A percentile compares a stretch with the other conserved stretches of the same genome.
Conservation (phyloP, 202 grass and related monocot species). For the Dendrocalamus latiflorus region DNA sequence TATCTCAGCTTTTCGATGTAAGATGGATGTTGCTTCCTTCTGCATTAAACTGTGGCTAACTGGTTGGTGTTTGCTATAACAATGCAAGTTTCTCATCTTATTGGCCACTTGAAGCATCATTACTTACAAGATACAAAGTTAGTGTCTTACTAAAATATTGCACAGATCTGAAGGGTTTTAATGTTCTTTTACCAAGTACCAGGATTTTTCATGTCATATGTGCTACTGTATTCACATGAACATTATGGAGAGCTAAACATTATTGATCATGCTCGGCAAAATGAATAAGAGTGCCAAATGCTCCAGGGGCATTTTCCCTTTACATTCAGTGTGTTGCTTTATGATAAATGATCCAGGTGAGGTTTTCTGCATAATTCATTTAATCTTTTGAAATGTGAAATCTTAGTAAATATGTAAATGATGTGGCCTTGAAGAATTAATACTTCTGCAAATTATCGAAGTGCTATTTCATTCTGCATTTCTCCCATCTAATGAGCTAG, state of each 20-base stretch:
- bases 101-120: background rate
- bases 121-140: background rate
- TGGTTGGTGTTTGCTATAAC: background rate
- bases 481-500: background rate
- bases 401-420: background rate
- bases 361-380: background rate
- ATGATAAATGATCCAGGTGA: background rate
- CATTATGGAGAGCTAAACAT: background rate
- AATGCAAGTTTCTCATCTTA: background rate
- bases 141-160: background rate
- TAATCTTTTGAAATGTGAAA: constrained; percentile 17
- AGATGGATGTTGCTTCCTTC: background rate
- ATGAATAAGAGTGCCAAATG: background rate
- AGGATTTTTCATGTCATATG: constrained; percentile 8
- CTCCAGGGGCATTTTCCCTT: background rate
- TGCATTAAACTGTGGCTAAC: background rate
- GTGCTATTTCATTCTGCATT: background rate
- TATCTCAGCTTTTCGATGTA: background rate
- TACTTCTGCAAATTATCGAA: background rate
- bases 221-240: background rate
- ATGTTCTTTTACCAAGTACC: background rate
- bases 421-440: background rate
- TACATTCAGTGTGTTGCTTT: background rate
- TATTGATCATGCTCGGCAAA: background rate
- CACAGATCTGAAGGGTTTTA: background rate